Evolutionary conservation across 805 yeast genomes (phyloP).

Genomic region (Huiozyma naganishii): DNA sequence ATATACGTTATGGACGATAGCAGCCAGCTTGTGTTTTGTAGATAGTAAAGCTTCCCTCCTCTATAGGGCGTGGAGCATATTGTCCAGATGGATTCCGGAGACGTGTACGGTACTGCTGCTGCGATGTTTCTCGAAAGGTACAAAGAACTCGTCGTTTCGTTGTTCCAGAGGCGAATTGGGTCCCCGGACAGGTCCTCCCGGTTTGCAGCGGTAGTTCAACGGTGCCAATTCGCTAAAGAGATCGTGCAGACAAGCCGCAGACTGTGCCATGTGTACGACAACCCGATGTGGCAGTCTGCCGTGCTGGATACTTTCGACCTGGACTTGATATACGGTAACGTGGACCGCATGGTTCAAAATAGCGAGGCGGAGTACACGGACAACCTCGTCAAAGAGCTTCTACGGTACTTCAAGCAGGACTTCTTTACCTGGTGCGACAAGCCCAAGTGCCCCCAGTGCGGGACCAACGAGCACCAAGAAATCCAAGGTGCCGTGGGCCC

Average conservation of each 20-base stretch:
- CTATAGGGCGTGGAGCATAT: no score
- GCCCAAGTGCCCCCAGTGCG: slow-evolving; percentile 51
- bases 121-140: slow-evolving; percentile 15
- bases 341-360: slow-evolving; percentile 38
- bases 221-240: slow-evolving; percentile 16
- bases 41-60: neutral
- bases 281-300: slow-evolving; percentile 35
- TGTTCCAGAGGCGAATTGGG: slow-evolving; percentile 9
- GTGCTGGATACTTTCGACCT: slow-evolving; percentile 59
- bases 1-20: neutral
- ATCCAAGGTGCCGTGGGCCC: slow-evolving; percentile 34
- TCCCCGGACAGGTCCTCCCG: neutral
- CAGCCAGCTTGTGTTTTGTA: neutral
- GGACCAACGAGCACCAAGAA: slow-evolving; percentile 29
- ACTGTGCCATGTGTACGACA: slow-evolving; percentile 31
- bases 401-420: slow-evolving; percentile 63
- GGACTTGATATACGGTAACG: slow-evolving; percentile 45
- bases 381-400: slow-evolving; percentile 43
- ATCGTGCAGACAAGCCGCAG: slow-evolving; percentile 12
- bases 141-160: slow-evolving; percentile 12
- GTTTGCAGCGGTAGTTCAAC: neutral
- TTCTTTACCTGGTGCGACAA: slow-evolving; percentile 79
- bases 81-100: no score
- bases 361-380: slow-evolving; percentile 37
- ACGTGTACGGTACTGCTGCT: slow-evolving; percentile 7